These are phyloP conservation scores for Wallacemonas sp. DNA, from an alignment of 208 protist species.

Conservation along the genomic window DNA sequence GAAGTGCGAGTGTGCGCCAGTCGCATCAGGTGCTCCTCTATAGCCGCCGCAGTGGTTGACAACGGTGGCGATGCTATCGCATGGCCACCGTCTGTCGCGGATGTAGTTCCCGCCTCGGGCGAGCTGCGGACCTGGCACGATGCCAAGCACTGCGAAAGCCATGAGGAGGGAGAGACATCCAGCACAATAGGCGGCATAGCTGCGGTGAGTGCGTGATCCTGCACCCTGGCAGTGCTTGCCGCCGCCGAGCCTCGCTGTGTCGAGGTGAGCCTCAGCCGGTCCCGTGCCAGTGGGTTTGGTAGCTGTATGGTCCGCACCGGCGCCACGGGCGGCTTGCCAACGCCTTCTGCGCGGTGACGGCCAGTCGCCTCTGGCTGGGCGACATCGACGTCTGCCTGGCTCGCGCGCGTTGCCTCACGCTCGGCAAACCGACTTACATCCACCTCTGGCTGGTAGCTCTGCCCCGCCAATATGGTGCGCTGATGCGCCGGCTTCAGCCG, in stretches of 20 bases:
- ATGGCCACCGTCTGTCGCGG: conserved; percentile 53
- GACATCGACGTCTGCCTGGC: neutral
- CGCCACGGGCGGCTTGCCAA: conserved; percentile 10
- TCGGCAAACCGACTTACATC: conserved; percentile 43
- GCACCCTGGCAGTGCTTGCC: neutral
- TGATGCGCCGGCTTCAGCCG: conserved; percentile 1
- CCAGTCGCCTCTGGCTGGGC: neutral
- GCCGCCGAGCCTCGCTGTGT: neutral
- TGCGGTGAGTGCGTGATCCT: conserved; percentile 14
- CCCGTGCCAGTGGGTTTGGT: conserved; percentile 37
- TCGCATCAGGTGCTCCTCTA: conserved; percentile 64
- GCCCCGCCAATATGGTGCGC: neutral
- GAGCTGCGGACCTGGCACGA: conserved; percentile 25
- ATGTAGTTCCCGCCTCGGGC: conserved; percentile 21
- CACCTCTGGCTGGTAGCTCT: conserved; percentile 27
- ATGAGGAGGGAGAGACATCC: conserved; percentile 56
- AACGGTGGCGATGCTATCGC: conserved; percentile 28
- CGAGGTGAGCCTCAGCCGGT: neutral
- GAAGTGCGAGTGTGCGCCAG: conserved; percentile 55
- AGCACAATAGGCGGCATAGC: conserved; percentile 60
- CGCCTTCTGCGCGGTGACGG: conserved; percentile 15
- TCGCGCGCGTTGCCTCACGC: conserved; percentile 16
- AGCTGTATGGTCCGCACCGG: conserved; percentile 58
- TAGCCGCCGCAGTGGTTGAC: conserved; percentile 31
- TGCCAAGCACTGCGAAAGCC: conserved; percentile 41